phyloP scores from a whole-genome alignment of 2,329 filamentous ascomycete genomes.

The Sclerotinia spermophila region DNA sequence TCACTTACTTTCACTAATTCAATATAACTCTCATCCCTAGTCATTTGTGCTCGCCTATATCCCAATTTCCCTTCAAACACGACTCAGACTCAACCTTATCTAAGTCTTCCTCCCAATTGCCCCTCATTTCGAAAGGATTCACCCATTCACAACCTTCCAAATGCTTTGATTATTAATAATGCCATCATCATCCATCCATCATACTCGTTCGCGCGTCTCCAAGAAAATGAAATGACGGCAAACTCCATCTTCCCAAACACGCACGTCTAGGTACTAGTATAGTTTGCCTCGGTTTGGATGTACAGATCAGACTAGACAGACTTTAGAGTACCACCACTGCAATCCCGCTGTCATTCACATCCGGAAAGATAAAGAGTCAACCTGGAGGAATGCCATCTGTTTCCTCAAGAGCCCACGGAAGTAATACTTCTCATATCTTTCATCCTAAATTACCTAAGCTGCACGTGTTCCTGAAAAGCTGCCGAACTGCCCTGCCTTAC shows the following conservation, averaged over 20 bases:
- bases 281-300: not conserved
- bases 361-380: not conserved
- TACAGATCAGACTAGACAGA: not conserved
- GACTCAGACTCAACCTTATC: not conserved
- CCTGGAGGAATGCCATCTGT: not conserved
- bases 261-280: not conserved
- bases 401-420: not conserved
- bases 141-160: not conserved
- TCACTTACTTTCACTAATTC: not conserved
- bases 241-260: not conserved
- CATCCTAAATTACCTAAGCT: not conserved
- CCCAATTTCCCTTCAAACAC: not conserved
- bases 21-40: not conserved
- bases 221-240: not conserved
- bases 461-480: not conserved
- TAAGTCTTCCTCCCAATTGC: not conserved
- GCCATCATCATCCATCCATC: not conserved
- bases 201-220: no score
- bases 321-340: not conserved
- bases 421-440: not conserved
- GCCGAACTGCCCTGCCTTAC: not conserved
- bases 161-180: not conserved
- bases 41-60: constrained; percentile 11
- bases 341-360: not conserved
- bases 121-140: not conserved